Evolutionary conservation across 164 flowering plant species (phyloP).

Genomic region (Liriodendron chinense): DNA sequence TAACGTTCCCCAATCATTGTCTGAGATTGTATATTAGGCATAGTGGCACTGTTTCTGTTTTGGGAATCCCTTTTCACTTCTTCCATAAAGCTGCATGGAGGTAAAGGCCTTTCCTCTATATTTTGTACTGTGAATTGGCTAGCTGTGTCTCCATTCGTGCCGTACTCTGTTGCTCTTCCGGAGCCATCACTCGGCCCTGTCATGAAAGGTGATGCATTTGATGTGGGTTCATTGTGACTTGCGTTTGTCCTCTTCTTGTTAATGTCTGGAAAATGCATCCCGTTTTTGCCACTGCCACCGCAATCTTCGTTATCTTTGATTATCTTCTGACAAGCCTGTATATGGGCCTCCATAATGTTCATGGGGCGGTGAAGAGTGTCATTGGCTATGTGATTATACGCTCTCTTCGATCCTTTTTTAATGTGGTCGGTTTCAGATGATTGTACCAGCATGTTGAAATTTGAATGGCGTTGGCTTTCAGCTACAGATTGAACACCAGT

Average conservation of each 20-base stretch:
- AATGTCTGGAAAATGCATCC: slow-evolving; percentile 31
- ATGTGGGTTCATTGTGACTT: slow-evolving; percentile 16
- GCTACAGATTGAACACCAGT: slow-evolving; percentile 18
- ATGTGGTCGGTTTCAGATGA: slow-evolving; percentile 16
- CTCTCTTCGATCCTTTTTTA: slow-evolving; percentile 30
- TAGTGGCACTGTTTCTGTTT: background rate
- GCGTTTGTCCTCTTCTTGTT: slow-evolving; percentile 56
- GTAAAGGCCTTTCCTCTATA: slow-evolving; percentile 3
- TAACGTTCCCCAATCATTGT: slow-evolving; percentile 3
- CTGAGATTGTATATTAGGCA: background rate
- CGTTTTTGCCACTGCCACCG: slow-evolving; percentile 1
- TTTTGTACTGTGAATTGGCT: slow-evolving; percentile 2
- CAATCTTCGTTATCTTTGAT: slow-evolving; percentile 9
- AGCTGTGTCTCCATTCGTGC: slow-evolving; percentile 6
- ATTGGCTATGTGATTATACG: slow-evolving; percentile 5
- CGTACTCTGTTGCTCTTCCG: slow-evolving; percentile 6
- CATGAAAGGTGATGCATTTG: slow-evolving; percentile 17
- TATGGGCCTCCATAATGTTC: slow-evolving; percentile 21
- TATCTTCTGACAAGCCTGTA: slow-evolving; percentile 19
- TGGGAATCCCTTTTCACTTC: background rate
- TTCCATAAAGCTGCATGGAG: slow-evolving; percentile 1
- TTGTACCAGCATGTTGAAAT: slow-evolving; percentile 19
- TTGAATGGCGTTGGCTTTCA: slow-evolving; percentile 19
- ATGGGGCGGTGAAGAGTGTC: slow-evolving; percentile 9
- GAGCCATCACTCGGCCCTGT: slow-evolving; percentile 11